phyloP scores from a whole-genome alignment of 2,329 filamentous ascomycete species.

The Epichloe brachyelytri region DNA sequence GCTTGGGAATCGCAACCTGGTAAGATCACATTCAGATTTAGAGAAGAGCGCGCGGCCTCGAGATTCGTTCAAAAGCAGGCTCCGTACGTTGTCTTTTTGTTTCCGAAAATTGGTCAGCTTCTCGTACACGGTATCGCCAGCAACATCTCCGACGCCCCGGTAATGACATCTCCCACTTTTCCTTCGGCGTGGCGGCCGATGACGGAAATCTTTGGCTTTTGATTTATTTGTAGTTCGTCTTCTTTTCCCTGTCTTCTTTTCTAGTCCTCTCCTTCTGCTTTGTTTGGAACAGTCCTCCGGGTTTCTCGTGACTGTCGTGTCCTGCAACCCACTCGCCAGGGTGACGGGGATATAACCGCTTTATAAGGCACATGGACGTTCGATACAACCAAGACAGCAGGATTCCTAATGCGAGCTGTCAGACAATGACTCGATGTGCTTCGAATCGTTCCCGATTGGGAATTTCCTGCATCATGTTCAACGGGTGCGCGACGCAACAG shows the following conservation, averaged over 20 bases:
- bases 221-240: no score
- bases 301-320: neutral
- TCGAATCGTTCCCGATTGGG: neutral
- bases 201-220: slow-evolving; percentile 12
- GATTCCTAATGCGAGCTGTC: neutral
- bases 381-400: neutral
- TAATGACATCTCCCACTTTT: no score
- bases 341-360: neutral
- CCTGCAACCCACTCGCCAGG: neutral
- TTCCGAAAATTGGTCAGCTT: no score
- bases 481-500: neutral
- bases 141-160: no score
- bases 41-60: no score
- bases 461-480: neutral
- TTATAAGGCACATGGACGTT: neutral
- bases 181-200: no score
- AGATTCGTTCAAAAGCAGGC: no score
- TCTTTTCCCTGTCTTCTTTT: neutral
- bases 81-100: no score
- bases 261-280: no score
- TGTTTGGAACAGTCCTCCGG: neutral
- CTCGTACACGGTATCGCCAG: no score
- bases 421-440: neutral
- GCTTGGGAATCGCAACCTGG: no score
- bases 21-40: no score